These are phyloP conservation scores for Tolypocladium tundrense DNA, from an alignment of 2,329 filamentous ascomycete genomes.

Conservation along the genomic window DNA sequence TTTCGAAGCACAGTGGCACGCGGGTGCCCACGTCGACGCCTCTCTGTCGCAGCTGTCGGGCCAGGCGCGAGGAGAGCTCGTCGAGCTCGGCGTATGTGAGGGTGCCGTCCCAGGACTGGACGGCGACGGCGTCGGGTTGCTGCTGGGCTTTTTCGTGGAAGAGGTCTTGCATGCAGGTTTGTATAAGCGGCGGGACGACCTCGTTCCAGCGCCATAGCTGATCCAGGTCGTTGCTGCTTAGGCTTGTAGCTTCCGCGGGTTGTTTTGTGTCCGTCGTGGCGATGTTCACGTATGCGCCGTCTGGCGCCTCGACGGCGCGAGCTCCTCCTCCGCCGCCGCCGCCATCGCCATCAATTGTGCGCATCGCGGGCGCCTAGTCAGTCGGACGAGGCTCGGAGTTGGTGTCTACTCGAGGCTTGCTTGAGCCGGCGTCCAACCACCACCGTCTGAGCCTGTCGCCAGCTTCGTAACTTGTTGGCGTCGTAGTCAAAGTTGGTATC, in stretches of 20 bases:
- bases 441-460: neutral
- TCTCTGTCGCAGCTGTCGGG: constrained; percentile 24
- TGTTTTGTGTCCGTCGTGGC: neutral
- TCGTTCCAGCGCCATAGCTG: constrained; percentile 38
- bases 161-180: constrained; percentile 36
- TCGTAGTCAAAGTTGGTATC: neutral
- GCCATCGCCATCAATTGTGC: neutral
- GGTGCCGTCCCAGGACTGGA: constrained; percentile 40
- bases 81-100: constrained; percentile 37
- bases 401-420: neutral
- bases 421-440: neutral
- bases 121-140: constrained; percentile 28
- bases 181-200: constrained; percentile 26
- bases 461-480: neutral
- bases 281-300: neutral
- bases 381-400: neutral
- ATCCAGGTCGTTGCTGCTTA: constrained; percentile 25
- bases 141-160: constrained; percentile 26
- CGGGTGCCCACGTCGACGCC: constrained; percentile 28
- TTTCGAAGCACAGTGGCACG: constrained; percentile 41
- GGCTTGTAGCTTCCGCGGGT: neutral
- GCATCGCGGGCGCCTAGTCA: neutral
- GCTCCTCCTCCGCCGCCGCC: neutral
- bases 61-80: constrained; percentile 28
- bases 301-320: neutral